These are phyloP conservation scores for Boletus barrowsii DNA, from an alignment of 768 basidiomycete genomes.

Conservation along the genomic window DNA sequence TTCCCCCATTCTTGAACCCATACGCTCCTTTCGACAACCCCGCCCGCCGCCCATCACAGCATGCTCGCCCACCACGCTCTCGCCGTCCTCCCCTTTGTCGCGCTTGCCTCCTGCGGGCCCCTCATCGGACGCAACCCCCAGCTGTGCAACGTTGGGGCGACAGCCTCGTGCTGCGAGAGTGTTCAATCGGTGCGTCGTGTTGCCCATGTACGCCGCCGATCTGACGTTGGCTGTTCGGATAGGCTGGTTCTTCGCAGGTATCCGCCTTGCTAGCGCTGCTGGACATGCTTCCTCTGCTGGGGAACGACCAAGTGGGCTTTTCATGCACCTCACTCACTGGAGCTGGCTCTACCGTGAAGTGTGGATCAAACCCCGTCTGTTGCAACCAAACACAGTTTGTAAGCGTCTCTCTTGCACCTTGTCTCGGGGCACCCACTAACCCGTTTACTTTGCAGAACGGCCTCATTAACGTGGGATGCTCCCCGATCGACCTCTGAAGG, in stretches of 20 bases:
- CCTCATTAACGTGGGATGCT: conserved; percentile 27
- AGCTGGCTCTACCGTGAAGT: conserved; percentile 24
- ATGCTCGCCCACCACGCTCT: conserved; percentile 18
- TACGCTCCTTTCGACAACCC: conserved; percentile 22
- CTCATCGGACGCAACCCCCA: conserved; percentile 24
- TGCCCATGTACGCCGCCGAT: neutral
- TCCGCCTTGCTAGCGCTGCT: conserved; percentile 1
- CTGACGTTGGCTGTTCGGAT: conserved; percentile 2
- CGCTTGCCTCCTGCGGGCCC: conserved; percentile 16
- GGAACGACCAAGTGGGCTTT: conserved; percentile 14
- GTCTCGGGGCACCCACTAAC: neutral
- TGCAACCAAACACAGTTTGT: conserved; percentile 21
- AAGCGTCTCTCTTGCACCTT: neutral
- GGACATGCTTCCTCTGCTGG: neutral
- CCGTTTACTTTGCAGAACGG: conserved; percentile 12
- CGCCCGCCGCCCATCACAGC: conserved; percentile 3
- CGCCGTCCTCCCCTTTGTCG: conserved; percentile 17
- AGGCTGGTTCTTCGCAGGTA: conserved; percentile 12
- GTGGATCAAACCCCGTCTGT: conserved; percentile 20
- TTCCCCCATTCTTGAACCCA: conserved; percentile 12
- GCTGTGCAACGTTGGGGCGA: conserved; percentile 16
- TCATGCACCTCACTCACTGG: conserved; percentile 19
- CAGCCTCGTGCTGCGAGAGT: conserved; percentile 21
- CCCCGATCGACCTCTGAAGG: conserved; percentile 9
- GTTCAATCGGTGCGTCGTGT: conserved; percentile 15